Evolutionary conservation across 139 green algal genomes (phyloP).

Genomic region (Chlamydomonas sp.): DNA sequence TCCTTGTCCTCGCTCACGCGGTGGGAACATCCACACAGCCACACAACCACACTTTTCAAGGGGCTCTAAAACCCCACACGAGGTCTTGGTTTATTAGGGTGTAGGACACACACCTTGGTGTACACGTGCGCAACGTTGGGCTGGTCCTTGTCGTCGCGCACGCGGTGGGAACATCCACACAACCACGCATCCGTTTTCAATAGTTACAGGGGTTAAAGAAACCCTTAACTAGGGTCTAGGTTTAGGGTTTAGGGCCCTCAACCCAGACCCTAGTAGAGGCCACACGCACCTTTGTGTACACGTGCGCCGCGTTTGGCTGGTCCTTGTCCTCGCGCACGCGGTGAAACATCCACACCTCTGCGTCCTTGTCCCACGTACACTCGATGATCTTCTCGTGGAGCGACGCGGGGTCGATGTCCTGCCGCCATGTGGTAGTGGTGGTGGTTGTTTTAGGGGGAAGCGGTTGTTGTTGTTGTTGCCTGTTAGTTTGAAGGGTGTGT

Average conservation of each 20-base stretch:
- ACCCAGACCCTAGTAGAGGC: neutral
- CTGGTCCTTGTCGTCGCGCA: no score
- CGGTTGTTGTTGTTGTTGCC: neutral
- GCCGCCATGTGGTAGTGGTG: no score
- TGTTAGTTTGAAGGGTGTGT: neutral
- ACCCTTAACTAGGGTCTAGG: neutral
- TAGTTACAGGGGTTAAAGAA: no score
- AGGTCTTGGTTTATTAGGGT: no score
- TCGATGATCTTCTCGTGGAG: slow-evolving; percentile 11
- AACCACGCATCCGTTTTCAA: neutral
- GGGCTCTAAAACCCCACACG: no score
- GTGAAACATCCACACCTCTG: neutral
- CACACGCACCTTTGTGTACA: slow-evolving; percentile 21
- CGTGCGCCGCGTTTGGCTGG: slow-evolving; percentile 17
- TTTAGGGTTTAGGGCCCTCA: neutral
- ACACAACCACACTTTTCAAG: no score
- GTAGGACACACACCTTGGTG: no score
- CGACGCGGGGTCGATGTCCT: neutral
- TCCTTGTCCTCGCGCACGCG: slow-evolving; percentile 17
- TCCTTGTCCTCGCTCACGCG: slow-evolving; percentile 18
- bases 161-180: neutral
- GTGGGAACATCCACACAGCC: slow-evolving; percentile 1
- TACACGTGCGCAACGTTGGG: no score
- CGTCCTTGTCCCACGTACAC: slow-evolving; percentile 5
- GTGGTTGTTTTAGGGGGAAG: neutral